phyloP scores from a whole-genome alignment of 2,329 filamentous ascomycete genomes.

The Dactylellina cionopaga region DNA sequence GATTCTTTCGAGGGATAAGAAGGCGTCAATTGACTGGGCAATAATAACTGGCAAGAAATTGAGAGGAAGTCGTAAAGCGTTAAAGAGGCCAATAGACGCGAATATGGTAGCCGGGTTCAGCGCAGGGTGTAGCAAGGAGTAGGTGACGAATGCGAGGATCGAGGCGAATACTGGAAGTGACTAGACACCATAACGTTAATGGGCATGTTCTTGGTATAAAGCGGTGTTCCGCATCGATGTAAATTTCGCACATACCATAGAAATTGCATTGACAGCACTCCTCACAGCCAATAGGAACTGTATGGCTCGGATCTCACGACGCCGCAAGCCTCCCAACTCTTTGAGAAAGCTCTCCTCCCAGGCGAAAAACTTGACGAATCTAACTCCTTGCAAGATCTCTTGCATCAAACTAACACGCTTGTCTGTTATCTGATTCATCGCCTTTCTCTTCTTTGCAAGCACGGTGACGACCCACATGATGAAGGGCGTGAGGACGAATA shows the following conservation, averaged over 20 bases:
- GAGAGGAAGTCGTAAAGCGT: conserved; percentile 86
- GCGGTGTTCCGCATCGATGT: conserved; percentile 97
- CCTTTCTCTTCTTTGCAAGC: conserved; percentile 92
- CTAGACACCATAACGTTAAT: no score
- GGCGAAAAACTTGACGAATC: conserved; percentile 97
- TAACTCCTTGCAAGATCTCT: conserved; percentile 99
- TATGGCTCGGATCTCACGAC: conserved; percentile 81
- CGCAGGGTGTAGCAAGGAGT: conserved; percentile 72
- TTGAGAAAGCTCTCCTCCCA: conserved; percentile 97
- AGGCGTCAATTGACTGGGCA: conserved; percentile 88
- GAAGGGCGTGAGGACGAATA: conserved; percentile 95
- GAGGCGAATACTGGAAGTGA: conserved; percentile 90
- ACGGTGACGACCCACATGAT: conserved; percentile 90
- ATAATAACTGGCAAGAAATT: conserved; percentile 89
- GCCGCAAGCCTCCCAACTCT: conserved; percentile 89
- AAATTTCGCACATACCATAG: conserved; percentile 94
- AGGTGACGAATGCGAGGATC: conserved; percentile 93
- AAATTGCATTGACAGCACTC: conserved; percentile 84
- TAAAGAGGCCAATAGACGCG: conserved; percentile 93
- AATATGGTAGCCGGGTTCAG: conserved; percentile 83
- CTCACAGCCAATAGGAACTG: conserved; percentile 83
- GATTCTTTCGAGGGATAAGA: conserved; percentile 83
- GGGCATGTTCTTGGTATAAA: no score
- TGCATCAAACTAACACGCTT: conserved; percentile 90
- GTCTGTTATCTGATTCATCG: conserved; percentile 99